Conservation (phyloP, 345 rosid species). For the Anacardium occidentale region DNA sequence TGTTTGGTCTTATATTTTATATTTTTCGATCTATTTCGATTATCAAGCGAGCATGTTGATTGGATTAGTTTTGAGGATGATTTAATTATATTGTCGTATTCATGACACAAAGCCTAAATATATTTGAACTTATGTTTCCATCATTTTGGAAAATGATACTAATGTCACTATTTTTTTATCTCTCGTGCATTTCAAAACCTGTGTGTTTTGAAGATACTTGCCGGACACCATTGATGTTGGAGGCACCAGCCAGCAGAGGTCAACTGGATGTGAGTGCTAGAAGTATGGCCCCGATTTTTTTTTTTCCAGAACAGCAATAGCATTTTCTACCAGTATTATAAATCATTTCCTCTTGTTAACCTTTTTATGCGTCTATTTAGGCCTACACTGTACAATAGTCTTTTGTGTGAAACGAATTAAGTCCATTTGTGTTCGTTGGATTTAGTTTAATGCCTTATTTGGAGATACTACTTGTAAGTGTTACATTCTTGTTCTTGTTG, state of each 20-base stretch:
- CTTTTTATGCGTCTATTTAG: constrained; percentile 20
- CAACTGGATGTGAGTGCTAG: constrained; percentile 58
- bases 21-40: not conserved
- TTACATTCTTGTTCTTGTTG: constrained; percentile 6
- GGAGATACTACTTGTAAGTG: constrained; percentile 15
- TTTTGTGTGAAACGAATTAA: constrained; percentile 26
- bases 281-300: constrained; percentile 9
- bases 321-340: not conserved
- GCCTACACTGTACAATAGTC: constrained; percentile 42
- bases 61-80: not conserved
- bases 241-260: constrained; percentile 46
- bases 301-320: constrained; percentile 19
- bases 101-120: not conserved
- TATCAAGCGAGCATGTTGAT: too few species aligned
- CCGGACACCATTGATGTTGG: constrained; percentile 67
- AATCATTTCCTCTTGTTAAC: constrained; percentile 22
- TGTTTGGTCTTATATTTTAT: too few species aligned
- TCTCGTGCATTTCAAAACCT: constrained; percentile 10
- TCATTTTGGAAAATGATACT: constrained; percentile 12
- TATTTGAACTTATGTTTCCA: not conserved
- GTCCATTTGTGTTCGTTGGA: constrained; percentile 20
- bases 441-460: constrained; percentile 16
- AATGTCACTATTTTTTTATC: constrained; percentile 6
- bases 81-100: not conserved
- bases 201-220: constrained; percentile 41